Base-by-base conservation (phyloP, 768 basidiomycete species). In the Russula earlei region DNA sequence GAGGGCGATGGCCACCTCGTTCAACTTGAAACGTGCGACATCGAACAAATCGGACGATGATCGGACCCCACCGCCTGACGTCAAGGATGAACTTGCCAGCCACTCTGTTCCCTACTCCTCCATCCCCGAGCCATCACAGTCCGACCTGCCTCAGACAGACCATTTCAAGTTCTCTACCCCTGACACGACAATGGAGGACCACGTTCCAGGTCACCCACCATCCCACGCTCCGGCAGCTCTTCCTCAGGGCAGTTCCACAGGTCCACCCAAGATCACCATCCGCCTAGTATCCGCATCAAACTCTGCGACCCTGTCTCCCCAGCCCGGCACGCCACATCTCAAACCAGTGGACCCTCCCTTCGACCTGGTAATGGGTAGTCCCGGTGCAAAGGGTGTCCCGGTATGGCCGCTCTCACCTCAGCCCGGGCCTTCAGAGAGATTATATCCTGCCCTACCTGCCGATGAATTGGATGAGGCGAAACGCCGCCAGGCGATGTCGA, bases 1-100 rank as follows among this genome's bases (percentile, higher is more conserved):
- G 59, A 84, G 77, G 66, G 82, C 84, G 0, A 72, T 91, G 40
- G 89, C 85, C n/a, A 82, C 73, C 40, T 87, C 88, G 12, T 72
- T 88, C 27, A 84, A 85, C 38, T 75, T 89, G 63, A 87, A 82
- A 67, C 82, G 82, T 27, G 66, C 70, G 11, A 68, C 71, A 10
- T 70, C 72, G 10, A 65, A 60, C 34, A 71, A 72, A 27, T 66
- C 68, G 36, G 61, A 27, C 53, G 61, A 49, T 47, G 43, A 19
- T 22, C 49, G 19, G 8, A 43, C 43, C n/a, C 73, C 72, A 1
- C 63, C 63, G 33, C 47, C 69, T 7, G 52, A 74, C 11, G 58
- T 65, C 20, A 5, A 17, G 20, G 59, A 62, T 44, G 61, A 57
- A 17, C 52, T 61, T 5, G 52, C 56, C 29, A 46, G 17, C 15